A percentile compares a stretch with the other conserved stretches of the same genome.
Evolutionary conservation across 2,329 filamentous ascomycete species (phyloP).

Genomic region (Pseudogymnoascus sp.): DNA sequence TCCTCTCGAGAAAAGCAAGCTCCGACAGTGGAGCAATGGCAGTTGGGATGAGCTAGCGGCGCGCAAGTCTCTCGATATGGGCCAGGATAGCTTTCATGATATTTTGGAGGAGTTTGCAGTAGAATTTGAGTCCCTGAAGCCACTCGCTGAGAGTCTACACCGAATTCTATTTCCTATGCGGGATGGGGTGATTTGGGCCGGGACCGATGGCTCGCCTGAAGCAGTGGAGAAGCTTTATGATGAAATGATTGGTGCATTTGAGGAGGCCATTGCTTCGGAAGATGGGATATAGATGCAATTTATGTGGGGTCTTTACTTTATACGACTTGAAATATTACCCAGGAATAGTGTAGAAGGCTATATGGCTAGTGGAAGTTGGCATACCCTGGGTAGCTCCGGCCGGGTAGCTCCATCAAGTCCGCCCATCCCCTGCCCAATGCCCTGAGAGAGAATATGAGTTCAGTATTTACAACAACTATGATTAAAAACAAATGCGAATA

Average conservation of each 20-base stretch:
- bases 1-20: slow-evolving; percentile 18
- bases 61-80: slow-evolving; percentile 20
- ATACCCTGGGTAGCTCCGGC: too few relatives aligned
- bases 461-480: too few relatives aligned
- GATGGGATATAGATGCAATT: background rate
- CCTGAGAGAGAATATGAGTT: too few relatives aligned
- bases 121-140: slow-evolving; percentile 19
- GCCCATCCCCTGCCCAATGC: too few relatives aligned
- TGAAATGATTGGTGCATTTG: slow-evolving; percentile 14
- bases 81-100: slow-evolving; percentile 14
- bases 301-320: background rate
- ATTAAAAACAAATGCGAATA: too few relatives aligned
- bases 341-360: too few relatives aligned
- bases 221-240: slow-evolving; percentile 18
- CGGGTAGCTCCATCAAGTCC: too few relatives aligned
- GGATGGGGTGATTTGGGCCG: slow-evolving; percentile 18
- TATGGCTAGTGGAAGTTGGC: too few relatives aligned
- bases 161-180: slow-evolving; percentile 19
- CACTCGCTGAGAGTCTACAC: slow-evolving; percentile 17
- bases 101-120: slow-evolving; percentile 20
- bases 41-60: slow-evolving; percentile 17
- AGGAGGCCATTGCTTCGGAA: background rate
- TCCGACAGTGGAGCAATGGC: slow-evolving; percentile 20
- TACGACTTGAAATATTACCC: background rate
- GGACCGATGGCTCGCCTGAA: slow-evolving; percentile 18